phyloP scores from a whole-genome alignment of 805 yeast species.

The Ogataea siamensis region DNA sequence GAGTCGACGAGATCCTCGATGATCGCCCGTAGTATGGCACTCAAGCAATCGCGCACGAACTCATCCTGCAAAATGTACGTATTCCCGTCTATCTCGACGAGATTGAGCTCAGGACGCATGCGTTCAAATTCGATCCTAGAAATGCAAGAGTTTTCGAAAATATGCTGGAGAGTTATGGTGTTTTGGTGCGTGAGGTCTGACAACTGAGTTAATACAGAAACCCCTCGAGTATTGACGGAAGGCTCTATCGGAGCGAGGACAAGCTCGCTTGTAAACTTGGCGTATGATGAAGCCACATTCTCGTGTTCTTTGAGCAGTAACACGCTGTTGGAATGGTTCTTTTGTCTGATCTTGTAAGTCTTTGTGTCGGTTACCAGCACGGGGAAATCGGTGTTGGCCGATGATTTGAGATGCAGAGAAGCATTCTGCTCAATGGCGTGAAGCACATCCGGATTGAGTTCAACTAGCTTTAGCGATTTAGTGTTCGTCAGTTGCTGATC shows the following conservation, averaged over 20 bases:
- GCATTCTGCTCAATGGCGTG: constrained; percentile 32
- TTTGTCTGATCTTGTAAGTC: constrained; percentile 69
- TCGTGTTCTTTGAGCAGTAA: constrained; percentile 39
- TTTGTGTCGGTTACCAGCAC: constrained; percentile 57
- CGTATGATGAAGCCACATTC: constrained; percentile 9
- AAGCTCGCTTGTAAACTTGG: constrained; percentile 17
- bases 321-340: constrained; percentile 87
- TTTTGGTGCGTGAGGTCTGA: constrained; percentile 1
- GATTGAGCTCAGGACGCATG: constrained; percentile 11
- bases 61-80: constrained; percentile 16
- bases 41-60: constrained; percentile 16
- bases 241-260: constrained; percentile 14
- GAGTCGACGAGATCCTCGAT: constrained; percentile 13
- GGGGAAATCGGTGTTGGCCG: constrained; percentile 33
- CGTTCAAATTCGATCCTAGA: constrained; percentile 10
- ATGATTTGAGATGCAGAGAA: constrained; percentile 23
- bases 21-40: constrained; percentile 9
- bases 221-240: constrained; percentile 8
- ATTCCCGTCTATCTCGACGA: constrained; percentile 14
- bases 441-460: constrained; percentile 50
- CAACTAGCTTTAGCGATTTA: constrained; percentile 45
- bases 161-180: constrained; percentile 2
- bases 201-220: constrained; percentile 14
- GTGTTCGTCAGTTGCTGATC: constrained; percentile 16
- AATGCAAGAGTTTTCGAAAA: constrained; percentile 15